A percentile compares a stretch with the other conserved stretches of the same genome.
phyloP scores from a whole-genome alignment of 2,329 filamentous ascomycete species.

The Sarocladium strictum region DNA sequence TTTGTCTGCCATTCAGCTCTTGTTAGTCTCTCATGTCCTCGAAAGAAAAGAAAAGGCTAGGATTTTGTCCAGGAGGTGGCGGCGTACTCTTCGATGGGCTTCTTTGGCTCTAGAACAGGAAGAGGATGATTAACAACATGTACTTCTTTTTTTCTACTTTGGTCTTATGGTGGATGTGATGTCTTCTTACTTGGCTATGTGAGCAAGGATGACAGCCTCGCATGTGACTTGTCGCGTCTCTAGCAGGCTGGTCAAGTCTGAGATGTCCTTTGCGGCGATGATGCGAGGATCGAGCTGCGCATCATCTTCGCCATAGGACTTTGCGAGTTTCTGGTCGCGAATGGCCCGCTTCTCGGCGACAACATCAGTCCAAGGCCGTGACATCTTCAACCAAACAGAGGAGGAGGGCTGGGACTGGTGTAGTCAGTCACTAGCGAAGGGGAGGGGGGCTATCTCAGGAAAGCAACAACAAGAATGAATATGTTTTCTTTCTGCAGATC shows the following conservation, averaged over 20 bases:
- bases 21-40: too few species aligned
- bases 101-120: neutral
- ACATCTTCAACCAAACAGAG: too few species aligned
- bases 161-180: too few species aligned
- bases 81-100: neutral
- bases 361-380: neutral
- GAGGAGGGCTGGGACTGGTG: too few species aligned
- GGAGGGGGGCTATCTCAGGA: too few species aligned
- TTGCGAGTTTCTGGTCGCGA: neutral
- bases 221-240: neutral
- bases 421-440: too few species aligned
- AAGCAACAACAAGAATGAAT: too few species aligned
- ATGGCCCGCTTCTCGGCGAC: neutral
- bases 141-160: too few species aligned
- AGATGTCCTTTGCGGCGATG: neutral
- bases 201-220: neutral
- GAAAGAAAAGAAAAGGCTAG: too few species aligned
- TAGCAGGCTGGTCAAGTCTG: neutral
- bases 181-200: neutral
- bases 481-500: too few species aligned
- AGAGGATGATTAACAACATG: too few species aligned
- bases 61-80: neutral
- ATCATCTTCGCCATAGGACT: neutral
- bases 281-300: neutral
- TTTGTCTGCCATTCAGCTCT: slow-evolving; percentile 25